These are phyloP conservation scores for Xylaria sp. DNA, from an alignment of 2,329 filamentous ascomycete genomes.

Conservation along the genomic window DNA sequence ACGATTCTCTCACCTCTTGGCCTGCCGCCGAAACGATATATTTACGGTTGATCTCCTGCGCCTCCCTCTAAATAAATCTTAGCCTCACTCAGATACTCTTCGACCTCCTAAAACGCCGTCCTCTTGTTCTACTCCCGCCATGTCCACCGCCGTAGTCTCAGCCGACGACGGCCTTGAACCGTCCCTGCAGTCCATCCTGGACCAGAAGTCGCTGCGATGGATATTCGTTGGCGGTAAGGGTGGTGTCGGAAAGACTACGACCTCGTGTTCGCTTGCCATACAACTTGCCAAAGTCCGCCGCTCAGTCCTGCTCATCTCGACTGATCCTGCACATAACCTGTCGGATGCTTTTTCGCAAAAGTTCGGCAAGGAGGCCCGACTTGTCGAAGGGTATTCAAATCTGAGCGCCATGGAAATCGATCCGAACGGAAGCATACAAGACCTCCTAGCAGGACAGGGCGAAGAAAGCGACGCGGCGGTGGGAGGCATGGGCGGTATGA, in stretches of 20 bases:
- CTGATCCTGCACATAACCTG: conserved; percentile 96
- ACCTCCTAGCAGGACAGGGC: conserved; percentile 77
- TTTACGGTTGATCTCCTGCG: neutral
- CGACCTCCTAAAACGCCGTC: neutral
- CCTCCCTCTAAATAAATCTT: neutral
- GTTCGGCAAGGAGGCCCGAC: conserved; percentile 96
- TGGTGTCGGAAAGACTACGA: conserved; percentile 99
- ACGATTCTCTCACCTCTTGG: neutral
- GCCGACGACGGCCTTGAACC: conserved; percentile 85
- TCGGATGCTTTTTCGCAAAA: conserved; percentile 98
- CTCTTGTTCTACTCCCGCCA: conserved; percentile 23
- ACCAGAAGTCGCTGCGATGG: conserved; percentile 95
- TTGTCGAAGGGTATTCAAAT: conserved; percentile 90
- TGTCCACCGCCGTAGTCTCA: conserved; percentile 49
- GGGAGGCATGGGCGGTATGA: conserved; percentile 87
- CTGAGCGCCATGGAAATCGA: conserved; percentile 99
- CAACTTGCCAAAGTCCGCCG: conserved; percentile 94
- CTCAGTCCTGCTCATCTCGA: conserved; percentile 96
- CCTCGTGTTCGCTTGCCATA: conserved; percentile 96
- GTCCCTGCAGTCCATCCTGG: conserved; percentile 89
- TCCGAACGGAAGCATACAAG: conserved; percentile 96
- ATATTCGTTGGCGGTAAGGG: conserved; percentile 99
- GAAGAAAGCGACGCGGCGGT: conserved; percentile 61
- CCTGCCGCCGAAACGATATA: neutral
- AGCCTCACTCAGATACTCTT: neutral